Percentiles rank a stretch among this genome's conserved stretches.
Conservation (phyloP, 2,329 filamentous ascomycete genomes). For the Lasiodiplodia citricola region DNA sequence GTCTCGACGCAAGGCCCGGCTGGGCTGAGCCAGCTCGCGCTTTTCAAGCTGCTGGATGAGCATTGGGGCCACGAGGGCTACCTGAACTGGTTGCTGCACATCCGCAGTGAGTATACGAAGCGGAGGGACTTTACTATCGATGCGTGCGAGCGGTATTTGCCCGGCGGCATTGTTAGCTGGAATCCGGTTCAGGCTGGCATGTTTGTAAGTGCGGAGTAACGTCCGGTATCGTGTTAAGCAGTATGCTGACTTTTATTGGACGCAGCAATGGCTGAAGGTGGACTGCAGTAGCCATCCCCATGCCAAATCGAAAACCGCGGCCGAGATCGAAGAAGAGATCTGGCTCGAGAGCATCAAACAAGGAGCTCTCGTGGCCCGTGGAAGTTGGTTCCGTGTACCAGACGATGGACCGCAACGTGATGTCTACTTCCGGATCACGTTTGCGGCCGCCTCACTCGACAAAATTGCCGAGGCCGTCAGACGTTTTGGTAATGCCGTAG, state of each 20-base stretch:
- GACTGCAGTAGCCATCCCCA: slow-evolving; percentile 70
- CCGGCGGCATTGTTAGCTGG: slow-evolving; percentile 79
- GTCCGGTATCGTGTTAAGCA: slow-evolving; percentile 7
- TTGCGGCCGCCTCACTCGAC: slow-evolving; percentile 71
- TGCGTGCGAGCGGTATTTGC: slow-evolving; percentile 80
- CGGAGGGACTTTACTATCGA: slow-evolving; percentile 77
- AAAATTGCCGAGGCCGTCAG: slow-evolving; percentile 57
- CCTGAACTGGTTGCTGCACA: slow-evolving; percentile 83
- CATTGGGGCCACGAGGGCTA: slow-evolving; percentile 93
- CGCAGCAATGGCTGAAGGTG: slow-evolving; percentile 75
- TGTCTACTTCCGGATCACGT: slow-evolving; percentile 89
- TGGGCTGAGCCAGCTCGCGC: slow-evolving; percentile 80
- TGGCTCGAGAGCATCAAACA: slow-evolving; percentile 77
- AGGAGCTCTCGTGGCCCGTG: slow-evolving; percentile 80
- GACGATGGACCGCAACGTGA: slow-evolving; percentile 61
- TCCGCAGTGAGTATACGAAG: slow-evolving; percentile 80
- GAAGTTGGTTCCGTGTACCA: slow-evolving; percentile 90
- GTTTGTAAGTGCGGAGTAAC: slow-evolving; percentile 72
- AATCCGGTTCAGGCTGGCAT: slow-evolving; percentile 82
- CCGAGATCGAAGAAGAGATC: slow-evolving; percentile 81
- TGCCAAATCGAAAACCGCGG: slow-evolving; percentile 54
- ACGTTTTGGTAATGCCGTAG: slow-evolving; percentile 76
- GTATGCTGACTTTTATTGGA: not conserved
- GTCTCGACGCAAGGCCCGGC: slow-evolving; percentile 82
- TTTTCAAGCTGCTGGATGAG: slow-evolving; percentile 91